These are phyloP conservation scores for Fraxinus xanthoxyloides DNA, from an alignment of 305 asterid genomes.

Conservation along the genomic window DNA sequence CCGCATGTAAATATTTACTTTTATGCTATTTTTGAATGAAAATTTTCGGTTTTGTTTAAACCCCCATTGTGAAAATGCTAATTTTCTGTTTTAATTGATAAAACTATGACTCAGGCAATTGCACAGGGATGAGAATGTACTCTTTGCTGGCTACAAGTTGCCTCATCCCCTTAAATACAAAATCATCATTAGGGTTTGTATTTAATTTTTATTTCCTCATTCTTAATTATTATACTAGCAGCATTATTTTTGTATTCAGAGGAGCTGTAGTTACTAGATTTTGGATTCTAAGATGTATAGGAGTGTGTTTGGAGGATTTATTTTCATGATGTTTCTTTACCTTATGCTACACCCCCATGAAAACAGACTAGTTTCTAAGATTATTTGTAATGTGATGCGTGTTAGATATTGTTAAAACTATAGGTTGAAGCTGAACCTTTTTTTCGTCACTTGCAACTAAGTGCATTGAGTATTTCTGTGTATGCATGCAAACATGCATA, in stretches of 20 bases:
- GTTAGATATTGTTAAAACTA: background rate
- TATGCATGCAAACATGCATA: background rate
- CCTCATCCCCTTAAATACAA: constrained; percentile 96
- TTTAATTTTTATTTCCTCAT: background rate
- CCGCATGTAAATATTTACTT: constrained; percentile 54
- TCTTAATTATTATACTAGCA: background rate
- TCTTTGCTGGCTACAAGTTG: constrained; percentile 92
- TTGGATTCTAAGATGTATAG: background rate
- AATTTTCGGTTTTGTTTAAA: background rate
- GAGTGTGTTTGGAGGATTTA: background rate
- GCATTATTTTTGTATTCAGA: background rate
- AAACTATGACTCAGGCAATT: constrained; percentile 60
- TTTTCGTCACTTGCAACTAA: background rate
- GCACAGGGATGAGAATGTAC: constrained; percentile 81
- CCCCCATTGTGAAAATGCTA: constrained; percentile 20
- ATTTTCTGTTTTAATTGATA: background rate
- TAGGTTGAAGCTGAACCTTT: background rate
- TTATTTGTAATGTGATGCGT: background rate
- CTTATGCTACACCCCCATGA: background rate
- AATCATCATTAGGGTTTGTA: constrained; percentile 70
- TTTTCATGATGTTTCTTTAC: background rate
- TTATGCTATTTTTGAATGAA: background rate
- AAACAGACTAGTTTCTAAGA: background rate
- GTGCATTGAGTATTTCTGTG: background rate
- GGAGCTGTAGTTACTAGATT: background rate